Evolutionary conservation across 768 basidiomycete genomes (phyloP).

Genomic region (Naganishia onofrii): DNA sequence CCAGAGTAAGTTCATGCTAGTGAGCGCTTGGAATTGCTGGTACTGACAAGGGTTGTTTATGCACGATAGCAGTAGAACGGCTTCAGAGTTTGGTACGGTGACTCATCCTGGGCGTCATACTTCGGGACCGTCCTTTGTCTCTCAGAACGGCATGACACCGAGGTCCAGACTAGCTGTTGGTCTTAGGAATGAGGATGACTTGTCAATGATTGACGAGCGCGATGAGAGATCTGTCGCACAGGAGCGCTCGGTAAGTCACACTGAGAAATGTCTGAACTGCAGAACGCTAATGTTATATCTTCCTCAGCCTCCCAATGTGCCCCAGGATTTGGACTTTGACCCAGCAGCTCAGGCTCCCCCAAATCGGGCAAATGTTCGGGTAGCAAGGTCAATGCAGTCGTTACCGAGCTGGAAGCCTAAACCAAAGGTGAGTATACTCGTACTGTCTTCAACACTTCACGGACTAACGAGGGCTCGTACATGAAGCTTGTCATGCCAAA

Average conservation of each 20-base stretch:
- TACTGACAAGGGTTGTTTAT: slow-evolving; percentile 28
- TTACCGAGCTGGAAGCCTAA: slow-evolving; percentile 23
- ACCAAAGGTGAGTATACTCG: slow-evolving; percentile 11
- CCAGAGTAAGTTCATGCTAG: slow-evolving; percentile 33
- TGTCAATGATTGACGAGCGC: slow-evolving; percentile 40
- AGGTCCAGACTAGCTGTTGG: slow-evolving; percentile 45
- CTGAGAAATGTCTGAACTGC: not conserved
- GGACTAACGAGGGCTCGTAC: not conserved
- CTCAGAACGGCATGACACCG: slow-evolving; percentile 12
- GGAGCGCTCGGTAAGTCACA: not conserved
- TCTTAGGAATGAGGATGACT: slow-evolving; percentile 40
- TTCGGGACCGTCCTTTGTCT: slow-evolving; percentile 30
- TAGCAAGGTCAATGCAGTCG: slow-evolving; percentile 27
- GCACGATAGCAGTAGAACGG: not conserved
- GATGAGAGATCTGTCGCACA: slow-evolving; percentile 27
- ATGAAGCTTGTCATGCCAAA: slow-evolving; percentile 28
- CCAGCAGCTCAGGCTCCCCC: not conserved
- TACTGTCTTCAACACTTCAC: not conserved
- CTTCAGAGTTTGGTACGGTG: slow-evolving; percentile 21
- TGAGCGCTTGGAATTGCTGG: not conserved
- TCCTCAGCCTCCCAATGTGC: not conserved
- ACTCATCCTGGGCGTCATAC: slow-evolving; percentile 24
- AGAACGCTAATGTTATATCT: not conserved
- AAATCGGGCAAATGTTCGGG: slow-evolving; percentile 6
- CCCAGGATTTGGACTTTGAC: not conserved